Percentiles rank a stretch among this genome's conserved stretches.
phyloP scores from a whole-genome alignment of 2,329 filamentous ascomycete genomes.

The Aspergillus versicolor region DNA sequence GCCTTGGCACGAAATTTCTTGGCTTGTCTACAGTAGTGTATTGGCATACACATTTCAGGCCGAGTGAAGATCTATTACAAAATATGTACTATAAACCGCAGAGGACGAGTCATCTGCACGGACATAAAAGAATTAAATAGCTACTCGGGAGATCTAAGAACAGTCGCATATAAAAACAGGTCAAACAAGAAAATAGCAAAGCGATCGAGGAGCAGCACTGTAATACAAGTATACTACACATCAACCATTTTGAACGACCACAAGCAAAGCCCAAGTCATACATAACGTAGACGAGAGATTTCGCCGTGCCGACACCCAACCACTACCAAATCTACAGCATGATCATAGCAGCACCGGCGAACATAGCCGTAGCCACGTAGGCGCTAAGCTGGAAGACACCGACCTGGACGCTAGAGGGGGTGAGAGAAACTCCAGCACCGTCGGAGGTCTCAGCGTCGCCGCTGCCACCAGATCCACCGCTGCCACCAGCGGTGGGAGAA shows the following conservation, averaged over 20 bases:
- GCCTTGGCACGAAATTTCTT: neutral
- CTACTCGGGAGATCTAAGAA: neutral
- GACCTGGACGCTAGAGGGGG: slow-evolving; percentile 30
- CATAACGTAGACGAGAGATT: no score
- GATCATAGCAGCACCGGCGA: slow-evolving; percentile 44
- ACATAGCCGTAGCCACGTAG: slow-evolving; percentile 38
- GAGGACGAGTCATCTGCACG: neutral
- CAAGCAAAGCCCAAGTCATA: neutral
- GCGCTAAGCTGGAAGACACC: slow-evolving; percentile 37
- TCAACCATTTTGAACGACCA: neutral
- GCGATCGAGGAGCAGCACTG: neutral
- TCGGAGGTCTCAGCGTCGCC: slow-evolving; percentile 18
- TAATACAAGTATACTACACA: neutral
- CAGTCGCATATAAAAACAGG: neutral
- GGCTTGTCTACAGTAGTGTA: no score
- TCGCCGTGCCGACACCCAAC: no score
- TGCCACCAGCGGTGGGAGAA: slow-evolving; percentile 27
- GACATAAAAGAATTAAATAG: neutral
- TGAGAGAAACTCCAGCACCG: slow-evolving; percentile 28
- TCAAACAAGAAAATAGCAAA: neutral
- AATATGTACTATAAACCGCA: neutral
- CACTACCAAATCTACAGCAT: slow-evolving; percentile 33
- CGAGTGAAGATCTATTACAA: neutral
- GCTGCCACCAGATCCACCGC: slow-evolving; percentile 8
- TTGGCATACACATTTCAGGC: neutral